Evolutionary conservation across 257 asterid genomes (phyloP), one percentile per base, ranked within the genome.

Genomic region (Sherardia arvensis): DNA sequence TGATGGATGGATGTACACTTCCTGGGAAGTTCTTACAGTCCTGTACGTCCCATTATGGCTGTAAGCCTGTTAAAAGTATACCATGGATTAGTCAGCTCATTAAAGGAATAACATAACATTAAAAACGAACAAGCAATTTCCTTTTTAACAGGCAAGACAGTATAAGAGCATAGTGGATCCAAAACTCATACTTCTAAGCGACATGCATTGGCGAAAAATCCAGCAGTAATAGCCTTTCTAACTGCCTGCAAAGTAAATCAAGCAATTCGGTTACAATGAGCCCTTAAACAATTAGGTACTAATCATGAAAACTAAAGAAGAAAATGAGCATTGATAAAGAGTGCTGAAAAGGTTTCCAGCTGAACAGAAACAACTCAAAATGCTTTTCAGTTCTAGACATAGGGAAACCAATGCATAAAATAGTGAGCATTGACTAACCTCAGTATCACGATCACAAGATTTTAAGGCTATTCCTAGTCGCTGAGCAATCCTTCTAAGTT

Each of bases 1-100:
- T 34, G 97, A 93, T 73, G 97, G 99, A 75, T 93, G 97, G 68
- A 93, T 81, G 64, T 87, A 87, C 33, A 90, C 99, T 75, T 89
- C 97, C 78, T 93, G 96, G 40, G 99, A 85, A 70, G 94, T 72
- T 75, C 99, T 80, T 58, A 89, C 43, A 4, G 97, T 93, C 83
- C 84, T 90, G 91, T 93, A 90, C 71, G 75, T 66, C 47, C 97
- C 99, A 53, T 87, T 89, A 73, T 89, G 91, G 76, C 96, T 89
- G 85, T 67, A 89, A 21, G 96, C 84, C 99, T 91, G 65, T 66
- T 26, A 23, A 71, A 51, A 71, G 38, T 36, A 53, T 40, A 17
- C 64, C 62, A 17, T 51, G 26, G 59, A 65, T 62, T 62, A 36
- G 26, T 58, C 57, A 64, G 28, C 11, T 53, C 18, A 47, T n/a